These are phyloP conservation scores for Oryza nivara DNA, from an alignment of 176 grass and related monocot species.

Conservation along the genomic window DNA sequence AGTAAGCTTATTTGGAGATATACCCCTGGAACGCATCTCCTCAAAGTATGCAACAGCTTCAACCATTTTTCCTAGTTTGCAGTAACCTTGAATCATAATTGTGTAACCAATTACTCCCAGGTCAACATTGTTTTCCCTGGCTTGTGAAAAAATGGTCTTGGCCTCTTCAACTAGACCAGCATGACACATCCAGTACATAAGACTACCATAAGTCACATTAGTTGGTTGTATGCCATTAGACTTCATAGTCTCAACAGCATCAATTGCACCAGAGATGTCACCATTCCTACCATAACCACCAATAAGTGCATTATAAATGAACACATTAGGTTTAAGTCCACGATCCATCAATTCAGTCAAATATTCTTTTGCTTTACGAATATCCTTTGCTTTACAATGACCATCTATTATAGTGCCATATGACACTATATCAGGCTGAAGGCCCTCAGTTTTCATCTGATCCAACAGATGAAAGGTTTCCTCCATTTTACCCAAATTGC, in stretches of 20 bases:
- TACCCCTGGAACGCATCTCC: slow-evolving; percentile 62
- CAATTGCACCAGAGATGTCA: slow-evolving; percentile 68
- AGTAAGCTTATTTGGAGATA: slow-evolving; percentile 84
- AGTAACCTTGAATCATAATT: slow-evolving; percentile 73
- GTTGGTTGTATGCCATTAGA: slow-evolving; percentile 63
- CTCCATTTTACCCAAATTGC: slow-evolving; percentile 74
- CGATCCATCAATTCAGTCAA: slow-evolving; percentile 54
- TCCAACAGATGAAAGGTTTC: slow-evolving; percentile 59
- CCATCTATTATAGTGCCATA: slow-evolving; percentile 82
- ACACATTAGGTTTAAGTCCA: slow-evolving; percentile 71
- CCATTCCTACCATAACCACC: slow-evolving; percentile 74
- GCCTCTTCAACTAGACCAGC: slow-evolving; percentile 74
- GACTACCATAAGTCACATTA: slow-evolving; percentile 60
- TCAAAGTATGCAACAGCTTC: slow-evolving; percentile 70
- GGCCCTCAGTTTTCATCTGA: slow-evolving; percentile 63
- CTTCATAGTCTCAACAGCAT: slow-evolving; percentile 79
- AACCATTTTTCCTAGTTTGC: slow-evolving; percentile 78
- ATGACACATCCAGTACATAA: slow-evolving; percentile 86
- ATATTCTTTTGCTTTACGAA: slow-evolving; percentile 72
- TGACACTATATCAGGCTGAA: slow-evolving; percentile 73
- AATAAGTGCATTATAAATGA: slow-evolving; percentile 89
- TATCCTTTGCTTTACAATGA: slow-evolving; percentile 80
- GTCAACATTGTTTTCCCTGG: slow-evolving; percentile 51
- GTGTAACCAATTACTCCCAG: slow-evolving; percentile 79
- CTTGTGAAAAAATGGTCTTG: slow-evolving; percentile 59